These are phyloP conservation scores for Leptomonas pyrrhocoris DNA, from an alignment of 208 protist genomes.

Conservation along the genomic window DNA sequence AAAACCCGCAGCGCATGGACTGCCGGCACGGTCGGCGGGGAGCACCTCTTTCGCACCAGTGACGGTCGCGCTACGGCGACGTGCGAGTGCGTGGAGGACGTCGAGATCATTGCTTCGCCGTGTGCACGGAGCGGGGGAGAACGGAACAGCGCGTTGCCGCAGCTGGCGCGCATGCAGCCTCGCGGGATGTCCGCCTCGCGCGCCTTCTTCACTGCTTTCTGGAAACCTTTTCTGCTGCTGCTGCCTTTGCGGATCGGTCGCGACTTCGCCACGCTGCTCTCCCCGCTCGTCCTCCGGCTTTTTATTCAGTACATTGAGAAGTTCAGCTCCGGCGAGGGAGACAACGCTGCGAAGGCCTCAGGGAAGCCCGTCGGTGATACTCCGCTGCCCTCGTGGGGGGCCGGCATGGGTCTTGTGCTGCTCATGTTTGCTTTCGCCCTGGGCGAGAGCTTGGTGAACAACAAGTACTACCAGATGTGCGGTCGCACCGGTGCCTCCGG, in stretches of 20 bases:
- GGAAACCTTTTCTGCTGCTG: slow-evolving; percentile 25
- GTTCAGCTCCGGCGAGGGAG: not conserved
- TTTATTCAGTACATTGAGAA: slow-evolving; percentile 39
- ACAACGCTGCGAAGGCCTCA: no score
- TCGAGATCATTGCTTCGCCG: slow-evolving; percentile 12
- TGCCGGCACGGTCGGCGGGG: slow-evolving; percentile 51
- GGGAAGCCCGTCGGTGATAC: no score
- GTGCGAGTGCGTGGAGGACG: slow-evolving; percentile 45
- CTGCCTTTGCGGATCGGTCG: slow-evolving; percentile 53
- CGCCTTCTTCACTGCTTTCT: slow-evolving; percentile 28
- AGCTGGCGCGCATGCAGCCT: not conserved
- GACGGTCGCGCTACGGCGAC: slow-evolving; percentile 38
- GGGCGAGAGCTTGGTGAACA: slow-evolving; percentile 42
- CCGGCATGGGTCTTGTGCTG: slow-evolving; percentile 39
- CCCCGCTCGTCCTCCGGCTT: slow-evolving; percentile 57
- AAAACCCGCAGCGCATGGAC: slow-evolving; percentile 27
- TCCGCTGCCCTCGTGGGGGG: slow-evolving; percentile 10
- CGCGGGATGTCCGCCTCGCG: not conserved
- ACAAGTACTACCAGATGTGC: slow-evolving; percentile 56
- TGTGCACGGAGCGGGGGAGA: not conserved
- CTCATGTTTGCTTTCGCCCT: slow-evolving; percentile 41
- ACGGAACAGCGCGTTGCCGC: not conserved
- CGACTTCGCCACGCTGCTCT: slow-evolving; percentile 47
- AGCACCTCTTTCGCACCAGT: slow-evolving; percentile 56
- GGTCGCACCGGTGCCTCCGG: slow-evolving; percentile 43